Conservation (phyloP, 768 basidiomycete genomes). For the Plicaturopsis crispa region DNA sequence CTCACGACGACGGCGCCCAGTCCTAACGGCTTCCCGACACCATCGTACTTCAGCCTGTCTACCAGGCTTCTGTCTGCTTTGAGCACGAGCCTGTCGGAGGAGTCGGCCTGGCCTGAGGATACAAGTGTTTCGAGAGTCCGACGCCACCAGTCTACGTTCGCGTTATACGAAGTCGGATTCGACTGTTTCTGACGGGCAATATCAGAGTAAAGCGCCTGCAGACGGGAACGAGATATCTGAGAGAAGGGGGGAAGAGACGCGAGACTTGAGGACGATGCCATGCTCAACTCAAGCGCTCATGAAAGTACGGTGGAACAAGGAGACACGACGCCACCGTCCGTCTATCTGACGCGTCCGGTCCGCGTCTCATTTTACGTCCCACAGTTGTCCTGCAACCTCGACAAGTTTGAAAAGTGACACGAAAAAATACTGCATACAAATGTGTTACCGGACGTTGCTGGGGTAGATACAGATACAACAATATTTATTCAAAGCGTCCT, state of each 20-base stretch:
- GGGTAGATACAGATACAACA: too few relatives aligned
- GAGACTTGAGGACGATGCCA: conserved; percentile 5
- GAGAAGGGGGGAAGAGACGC: conserved; percentile 19
- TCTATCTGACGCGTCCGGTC: too few relatives aligned
- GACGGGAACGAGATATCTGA: conserved; percentile 33
- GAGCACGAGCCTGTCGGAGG: conserved; percentile 49
- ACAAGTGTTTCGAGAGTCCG: conserved; percentile 54
- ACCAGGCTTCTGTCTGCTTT: conserved; percentile 44
- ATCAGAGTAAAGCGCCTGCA: conserved; percentile 84
- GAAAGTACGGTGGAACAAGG: not conserved
- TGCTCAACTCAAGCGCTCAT: not conserved
- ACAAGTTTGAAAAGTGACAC: too few relatives aligned
- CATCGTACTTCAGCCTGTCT: conserved; percentile 56
- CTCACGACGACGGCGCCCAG: conserved; percentile 70
- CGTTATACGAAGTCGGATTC: conserved; percentile 75
- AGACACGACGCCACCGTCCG: too few relatives aligned
- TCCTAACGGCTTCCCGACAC: conserved; percentile 69
- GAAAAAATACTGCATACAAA: too few relatives aligned
- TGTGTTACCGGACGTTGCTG: too few relatives aligned
- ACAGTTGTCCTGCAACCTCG: too few relatives aligned
- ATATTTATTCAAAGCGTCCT: too few relatives aligned
- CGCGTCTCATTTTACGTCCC: too few relatives aligned
- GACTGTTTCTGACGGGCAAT: conserved; percentile 77
- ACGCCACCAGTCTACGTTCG: conserved; percentile 88
- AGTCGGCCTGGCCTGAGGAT: conserved; percentile 45